Evolutionary conservation across 2,329 filamentous ascomycete species (phyloP), one percentile per base, ranked within the genome.

Genomic region (Aspergillus sp.): DNA sequence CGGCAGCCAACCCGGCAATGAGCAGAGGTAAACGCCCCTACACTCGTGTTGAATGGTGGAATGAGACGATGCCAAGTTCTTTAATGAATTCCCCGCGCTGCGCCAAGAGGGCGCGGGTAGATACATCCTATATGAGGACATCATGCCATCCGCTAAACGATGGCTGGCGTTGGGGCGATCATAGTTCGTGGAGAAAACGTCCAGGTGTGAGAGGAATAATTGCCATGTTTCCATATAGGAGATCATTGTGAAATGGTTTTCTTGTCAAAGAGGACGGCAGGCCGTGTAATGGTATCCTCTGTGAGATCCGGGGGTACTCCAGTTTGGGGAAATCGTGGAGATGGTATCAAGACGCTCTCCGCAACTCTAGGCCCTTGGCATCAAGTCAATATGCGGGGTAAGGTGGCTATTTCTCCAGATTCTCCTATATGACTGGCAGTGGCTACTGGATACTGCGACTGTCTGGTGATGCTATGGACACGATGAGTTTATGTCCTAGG

Each of bases 311-410:
- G 27, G 27, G 48, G 40, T 17, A 11, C 48, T 50, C 50, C 50
- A 19, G 27, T 6, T 17, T 35, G 21, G 14, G n/a, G 40, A 37
- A 27, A 45, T 19, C 33, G 19, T 45, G 31, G 17, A 33, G 7
- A n/a, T 37, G 3, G 14, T 6, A 35, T 45, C 41, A 23, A 17
- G 8, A 33, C 31, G 11, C 14, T 37, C 19, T 44, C 55, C 49
- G 43, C 49, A 11, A 40, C 49, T 52, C 43, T 44, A 41, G 35
- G 31, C 24, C 39, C 55, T 57, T 57, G 55, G 55, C 55, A 57
- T 48, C 21, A 40, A 37, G 37, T 52, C 41, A 35, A 27, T 43
- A 19, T 44, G 55, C 55, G 55, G 49, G 55, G 55, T 49, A 52
- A 14, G 17, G 24, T 44, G 37, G n/a, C 55, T 24, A 52, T 21